Evolutionary conservation across 2,329 filamentous ascomycete genomes (phyloP).

Genomic region (Penicillium sp.): DNA sequence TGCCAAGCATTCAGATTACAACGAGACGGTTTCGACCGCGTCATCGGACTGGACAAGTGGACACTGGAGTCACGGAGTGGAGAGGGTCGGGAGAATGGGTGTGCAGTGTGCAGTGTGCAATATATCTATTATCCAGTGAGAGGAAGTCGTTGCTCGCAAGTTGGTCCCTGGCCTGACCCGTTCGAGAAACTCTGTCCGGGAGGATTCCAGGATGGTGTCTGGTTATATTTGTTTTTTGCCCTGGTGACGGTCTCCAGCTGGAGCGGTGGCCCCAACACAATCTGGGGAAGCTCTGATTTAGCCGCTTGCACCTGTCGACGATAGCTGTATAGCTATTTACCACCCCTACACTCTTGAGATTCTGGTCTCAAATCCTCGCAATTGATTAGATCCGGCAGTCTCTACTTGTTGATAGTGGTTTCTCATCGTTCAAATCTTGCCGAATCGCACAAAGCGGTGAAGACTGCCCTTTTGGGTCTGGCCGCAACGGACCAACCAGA

Average conservation of each 20-base stretch:
- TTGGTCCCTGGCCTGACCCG: neutral
- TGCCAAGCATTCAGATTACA: slow-evolving; percentile 15
- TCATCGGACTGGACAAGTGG: slow-evolving; percentile 10
- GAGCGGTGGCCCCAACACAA: neutral
- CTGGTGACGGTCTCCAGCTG: neutral
- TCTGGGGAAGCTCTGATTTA: no score
- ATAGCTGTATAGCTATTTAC: no score
- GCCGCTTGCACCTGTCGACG: no score
- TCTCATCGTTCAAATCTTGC: neutral
- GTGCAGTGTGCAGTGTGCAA: no score
- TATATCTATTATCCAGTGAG: no score
- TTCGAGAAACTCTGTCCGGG: neutral
- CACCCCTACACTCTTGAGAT: neutral
- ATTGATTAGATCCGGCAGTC: neutral
- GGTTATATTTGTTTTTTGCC: no score
- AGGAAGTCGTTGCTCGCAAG: neutral
- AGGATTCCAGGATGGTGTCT: neutral
- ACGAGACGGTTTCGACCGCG: slow-evolving; percentile 12
- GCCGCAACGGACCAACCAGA: slow-evolving; percentile 32
- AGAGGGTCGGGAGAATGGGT: neutral
- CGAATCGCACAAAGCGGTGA: slow-evolving; percentile 23
- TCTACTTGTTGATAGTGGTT: no score
- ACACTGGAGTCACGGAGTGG: neutral
- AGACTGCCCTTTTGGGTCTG: neutral
- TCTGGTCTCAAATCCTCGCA: neutral